Evolutionary conservation across 495 filamentous ascomycete genomes (phyloP), one percentile per base, ranked within the genome.

Genomic region (Chlorociboria aeruginascens): DNA sequence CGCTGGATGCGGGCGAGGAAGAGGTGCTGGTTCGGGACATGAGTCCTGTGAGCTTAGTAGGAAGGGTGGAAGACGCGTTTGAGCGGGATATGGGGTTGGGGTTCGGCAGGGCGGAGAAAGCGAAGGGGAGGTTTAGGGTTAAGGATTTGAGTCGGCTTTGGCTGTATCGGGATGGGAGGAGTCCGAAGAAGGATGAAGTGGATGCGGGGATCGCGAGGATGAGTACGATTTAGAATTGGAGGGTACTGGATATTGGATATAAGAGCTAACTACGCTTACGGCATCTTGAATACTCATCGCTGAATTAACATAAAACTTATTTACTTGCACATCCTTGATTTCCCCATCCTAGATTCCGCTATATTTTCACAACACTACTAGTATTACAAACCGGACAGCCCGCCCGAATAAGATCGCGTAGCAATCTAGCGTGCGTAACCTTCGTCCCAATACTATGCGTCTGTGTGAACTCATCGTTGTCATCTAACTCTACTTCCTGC

Each of bases 361-460:
- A 25, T 25, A 25, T 25, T 25, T 25, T 4, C 4, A 25, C 20
- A 25, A 25, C 20, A 25, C 4, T 25, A 25, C 4, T 25, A 25
- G 20, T 25, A 46, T 14, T 42, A 46, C 82, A 86, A 30, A 83
- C 75, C 8, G 78, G 77, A 66, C 85, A 89, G 6, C 87, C 85
- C 28, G 77, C 77, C 20, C 71, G 67, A 29, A 93, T 73, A 45
- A 71, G 70, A 47, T 87, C 82, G 50, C 80, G 73, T 44, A 96
- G 64, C 46, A 95, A 62, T 54, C 86, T 76, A 13, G 89, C 89
- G 56, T 89, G 85, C 38, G 83, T 86, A n/a, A 95, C 89, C 62
- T 96, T 96, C 2, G 79, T 79, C 0, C 85, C 83, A 13, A 96
- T 77, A 33, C 78, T 83, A 32, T 80, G 68, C 17, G 71, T 70